Evolutionary conservation across 75 land plant species (phyloP), one percentile per base, ranked within the genome.

Genomic region (Selaginella tamariscina): DNA sequence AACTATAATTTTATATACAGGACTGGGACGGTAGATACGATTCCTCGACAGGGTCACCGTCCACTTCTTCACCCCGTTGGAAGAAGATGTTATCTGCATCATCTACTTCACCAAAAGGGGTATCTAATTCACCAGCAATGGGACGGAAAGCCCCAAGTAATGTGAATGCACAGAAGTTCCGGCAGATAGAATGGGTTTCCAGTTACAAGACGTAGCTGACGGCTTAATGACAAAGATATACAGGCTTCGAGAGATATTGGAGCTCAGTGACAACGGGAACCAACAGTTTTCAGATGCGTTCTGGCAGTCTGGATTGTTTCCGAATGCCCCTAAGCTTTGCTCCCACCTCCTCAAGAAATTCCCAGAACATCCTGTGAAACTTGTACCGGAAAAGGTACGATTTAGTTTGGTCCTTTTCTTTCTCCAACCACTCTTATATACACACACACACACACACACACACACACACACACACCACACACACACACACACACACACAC

Each of bases 151-250:
- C 11, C 49, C 15, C 49, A 5, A 39, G 49, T 15, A 15, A 5
- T 5, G 49, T 39, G 49, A 59, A 59, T 8, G 21, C 62, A 8
- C 86, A 83, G 21, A 87, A 85, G 77, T 76, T 78, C 54, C 78
- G 85, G 67, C 85, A 90, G 54, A 77, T 94, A 71, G 89, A 95
- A 70, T 87, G 81, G 78, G 85, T 95, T 21, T 82, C 24, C 99
- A 87, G 56, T 79, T 95, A 30, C 77, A 81, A 20, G 72, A 85
- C 33, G 89, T 88, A 30, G 99, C 89, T 2, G 88, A 84, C 23
- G 99, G 99, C 0, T 72, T 95, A 29, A 71, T 95, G 84, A 81
- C 92, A 20, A 95, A 90, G 68, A 84, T 95, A 66, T 82, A 95
- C 71, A 72, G 83, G 54, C 70, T 95, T 54, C 73, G 73, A 27